These are phyloP conservation scores for Trichosporon coremiiforme DNA, from an alignment of 1,284 basidiomycete genomes.

Conservation along the genomic window DNA sequence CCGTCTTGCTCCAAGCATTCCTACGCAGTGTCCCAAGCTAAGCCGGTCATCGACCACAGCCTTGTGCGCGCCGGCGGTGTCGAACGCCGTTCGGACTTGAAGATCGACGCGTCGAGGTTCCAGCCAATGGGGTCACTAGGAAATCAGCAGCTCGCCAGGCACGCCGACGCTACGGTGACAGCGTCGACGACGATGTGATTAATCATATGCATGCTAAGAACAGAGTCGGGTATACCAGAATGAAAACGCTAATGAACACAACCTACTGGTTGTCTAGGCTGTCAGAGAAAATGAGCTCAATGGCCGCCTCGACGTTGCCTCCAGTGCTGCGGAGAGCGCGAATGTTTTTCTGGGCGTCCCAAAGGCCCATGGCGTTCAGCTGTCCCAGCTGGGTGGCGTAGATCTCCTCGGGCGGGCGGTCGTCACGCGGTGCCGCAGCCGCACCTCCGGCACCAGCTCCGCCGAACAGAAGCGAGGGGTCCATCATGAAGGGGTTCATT, in stretches of 20 bases:
- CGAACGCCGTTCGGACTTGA: neutral
- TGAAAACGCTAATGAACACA: constrained; percentile 8
- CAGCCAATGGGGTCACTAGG: neutral
- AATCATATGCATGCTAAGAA: constrained; percentile 17
- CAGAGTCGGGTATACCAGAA: constrained; percentile 11
- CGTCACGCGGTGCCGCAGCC: constrained; percentile 59
- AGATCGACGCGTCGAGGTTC: no score
- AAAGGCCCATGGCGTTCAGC: constrained; percentile 65
- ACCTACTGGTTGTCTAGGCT: constrained; percentile 38
- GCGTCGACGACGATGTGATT: neutral
- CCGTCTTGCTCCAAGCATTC: neutral
- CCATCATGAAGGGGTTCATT: constrained; percentile 43
- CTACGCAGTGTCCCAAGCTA: neutral
- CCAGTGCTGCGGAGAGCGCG: constrained; percentile 80
- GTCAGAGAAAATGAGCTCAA: constrained; percentile 83
- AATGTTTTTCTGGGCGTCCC: constrained; percentile 85
- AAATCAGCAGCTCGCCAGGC: neutral
- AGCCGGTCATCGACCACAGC: neutral
- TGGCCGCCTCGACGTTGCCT: constrained; percentile 84
- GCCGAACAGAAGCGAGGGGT: constrained; percentile 62
- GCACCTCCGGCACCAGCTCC: constrained; percentile 39
- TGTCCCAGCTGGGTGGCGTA: constrained; percentile 75
- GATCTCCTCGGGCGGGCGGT: constrained; percentile 78
- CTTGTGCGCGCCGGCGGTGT: neutral
- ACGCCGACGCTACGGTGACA: neutral